Base-by-base conservation (phyloP, 2,329 filamentous ascomycete species). In the Chaetomium sp. region DNA sequence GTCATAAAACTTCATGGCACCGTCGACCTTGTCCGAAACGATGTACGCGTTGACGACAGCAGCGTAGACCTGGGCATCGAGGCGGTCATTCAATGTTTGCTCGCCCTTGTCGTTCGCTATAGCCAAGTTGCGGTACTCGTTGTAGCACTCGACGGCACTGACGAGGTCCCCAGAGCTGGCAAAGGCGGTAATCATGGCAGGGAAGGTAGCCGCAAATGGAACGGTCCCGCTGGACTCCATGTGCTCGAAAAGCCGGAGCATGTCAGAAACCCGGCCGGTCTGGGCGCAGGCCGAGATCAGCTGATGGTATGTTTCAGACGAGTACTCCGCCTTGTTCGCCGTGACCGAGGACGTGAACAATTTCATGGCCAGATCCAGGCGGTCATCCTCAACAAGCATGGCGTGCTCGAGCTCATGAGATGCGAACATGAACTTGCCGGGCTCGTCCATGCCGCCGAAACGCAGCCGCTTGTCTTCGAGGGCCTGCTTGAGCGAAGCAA, bases 181-280 rank as follows among this genome's bases (percentile, higher is more conserved):
- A 74, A 97, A 98, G 0, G 93, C 93, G n/a, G 90, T 88, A 75
- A 99, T 97, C 91, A 99, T 97, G 21, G 89, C 85, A 1, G 93
- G 90, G 78, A 97, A 98, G 60, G 94, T 91, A 54, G 90, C 87
- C 6, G 92, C 89, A 65, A 90, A 88, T 0, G 94, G 92, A 19
- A 86, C 84, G 25, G 92, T 85, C 63, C 88, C 88, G 70, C 85
- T 88, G 42, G 84, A 80, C 76, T 97, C 92, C 93, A 98, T 96
- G 76, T 98, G 92, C 69, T 91, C 89, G 73, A 94, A 97, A 23
- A 98, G 85, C 65, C 89, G 87, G 38, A 96, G 87, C 93, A 99
- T 98, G 67, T 96, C 92, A 53, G 90, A 86, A 10, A 96, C 85
- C 49, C 89, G 89, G 33, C 92, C 91, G 63, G 90, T 85, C 74